Conservation (phyloP, 1,284 basidiomycete species). For the Tylopilus orsonianus region DNA sequence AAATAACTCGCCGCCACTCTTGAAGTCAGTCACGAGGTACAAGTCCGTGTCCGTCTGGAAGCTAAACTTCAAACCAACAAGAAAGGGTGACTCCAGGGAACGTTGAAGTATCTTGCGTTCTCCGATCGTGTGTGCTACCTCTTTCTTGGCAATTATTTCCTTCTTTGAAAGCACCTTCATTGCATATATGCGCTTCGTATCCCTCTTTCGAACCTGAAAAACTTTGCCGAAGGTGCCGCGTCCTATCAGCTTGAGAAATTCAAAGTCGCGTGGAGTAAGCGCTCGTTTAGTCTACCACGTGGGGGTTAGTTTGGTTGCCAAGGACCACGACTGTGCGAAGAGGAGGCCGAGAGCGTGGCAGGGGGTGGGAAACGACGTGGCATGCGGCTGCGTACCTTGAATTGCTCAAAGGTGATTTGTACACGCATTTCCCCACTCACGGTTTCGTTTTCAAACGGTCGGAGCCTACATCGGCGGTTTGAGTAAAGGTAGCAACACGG, state of each 20-base stretch:
- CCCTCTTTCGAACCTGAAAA: slow-evolving; percentile 97
- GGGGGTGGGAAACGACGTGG: slow-evolving; percentile 25
- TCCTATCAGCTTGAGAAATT: slow-evolving; percentile 98
- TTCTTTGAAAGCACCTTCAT: slow-evolving; percentile 99
- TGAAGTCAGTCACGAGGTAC: slow-evolving; percentile 98
- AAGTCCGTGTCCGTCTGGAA: slow-evolving; percentile 97
- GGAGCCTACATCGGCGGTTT: slow-evolving; percentile 52
- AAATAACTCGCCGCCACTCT: slow-evolving; percentile 97
- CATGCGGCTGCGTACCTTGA: slow-evolving; percentile 55
- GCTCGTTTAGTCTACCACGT: slow-evolving; percentile 70
- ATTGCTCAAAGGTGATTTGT: slow-evolving; percentile 91
- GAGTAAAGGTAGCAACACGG: slow-evolving; percentile 9
- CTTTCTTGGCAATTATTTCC: slow-evolving; percentile 99
- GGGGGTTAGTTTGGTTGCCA: slow-evolving; percentile 20
- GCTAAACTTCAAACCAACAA: slow-evolving; percentile 97
- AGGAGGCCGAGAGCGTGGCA: slow-evolving; percentile 17
- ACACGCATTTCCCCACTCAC: slow-evolving; percentile 93
- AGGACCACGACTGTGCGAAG: slow-evolving; percentile 22
- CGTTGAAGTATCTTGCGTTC: slow-evolving; percentile 98
- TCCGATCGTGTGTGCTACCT: slow-evolving; percentile 98
- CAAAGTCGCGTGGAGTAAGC: slow-evolving; percentile 90
- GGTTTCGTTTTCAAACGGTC: slow-evolving; percentile 74
- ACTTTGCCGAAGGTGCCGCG: slow-evolving; percentile 99
- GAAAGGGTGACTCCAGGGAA: slow-evolving; percentile 93
- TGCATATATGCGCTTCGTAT: slow-evolving; percentile 98